Evolutionary conservation across 257 asterid species (phyloP).

Genomic region (Solanum gandarillasii): DNA sequence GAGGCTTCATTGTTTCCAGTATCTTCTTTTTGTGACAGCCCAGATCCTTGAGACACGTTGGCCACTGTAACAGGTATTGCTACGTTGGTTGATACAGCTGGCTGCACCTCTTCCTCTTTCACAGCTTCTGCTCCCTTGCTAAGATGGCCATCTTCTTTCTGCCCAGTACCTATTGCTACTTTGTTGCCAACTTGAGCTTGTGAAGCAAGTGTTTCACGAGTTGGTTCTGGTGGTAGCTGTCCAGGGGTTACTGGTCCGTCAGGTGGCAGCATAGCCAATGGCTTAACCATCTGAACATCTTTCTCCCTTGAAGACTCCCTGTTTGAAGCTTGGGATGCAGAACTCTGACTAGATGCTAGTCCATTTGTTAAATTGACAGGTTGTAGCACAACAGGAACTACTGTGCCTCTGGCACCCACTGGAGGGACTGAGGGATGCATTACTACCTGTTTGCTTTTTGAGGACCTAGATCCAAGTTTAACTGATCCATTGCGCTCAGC

Average conservation of each 20-base stretch:
- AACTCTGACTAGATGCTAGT: slow-evolving; percentile 7
- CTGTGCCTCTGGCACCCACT: slow-evolving; percentile 44
- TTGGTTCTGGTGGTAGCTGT: slow-evolving; percentile 26
- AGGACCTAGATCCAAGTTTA: slow-evolving; percentile 2
- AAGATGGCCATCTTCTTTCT: slow-evolving; percentile 15
- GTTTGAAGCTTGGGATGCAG: slow-evolving; percentile 11
- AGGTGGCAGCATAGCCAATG: slow-evolving; percentile 60
- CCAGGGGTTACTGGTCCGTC: slow-evolving; percentile 34
- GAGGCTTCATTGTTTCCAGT: background rate
- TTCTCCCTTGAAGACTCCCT: slow-evolving; percentile 32
- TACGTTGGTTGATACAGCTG: slow-evolving; percentile 13
- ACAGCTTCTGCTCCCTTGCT: slow-evolving; percentile 8
- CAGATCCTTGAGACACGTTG: slow-evolving; percentile 25
- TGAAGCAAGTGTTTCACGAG: slow-evolving; percentile 5
- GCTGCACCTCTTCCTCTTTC: slow-evolving; percentile 23
- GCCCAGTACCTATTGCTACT: slow-evolving; percentile 16
- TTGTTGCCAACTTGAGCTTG: slow-evolving; percentile 23
- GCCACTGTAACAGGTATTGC: slow-evolving; percentile 11
- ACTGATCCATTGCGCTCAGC: slow-evolving; percentile 3
- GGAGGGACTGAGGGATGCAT: slow-evolving; percentile 36
- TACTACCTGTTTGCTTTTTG: slow-evolving; percentile 25
- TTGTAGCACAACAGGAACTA: slow-evolving; percentile 55
- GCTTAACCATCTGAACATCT: slow-evolving; percentile 52
- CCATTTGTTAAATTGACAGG: slow-evolving; percentile 36
- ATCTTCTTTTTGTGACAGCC: slow-evolving; percentile 33